Evolutionary conservation across 2,329 filamentous ascomycete species (phyloP).

Genomic region (Pezicula neosporulosa): DNA sequence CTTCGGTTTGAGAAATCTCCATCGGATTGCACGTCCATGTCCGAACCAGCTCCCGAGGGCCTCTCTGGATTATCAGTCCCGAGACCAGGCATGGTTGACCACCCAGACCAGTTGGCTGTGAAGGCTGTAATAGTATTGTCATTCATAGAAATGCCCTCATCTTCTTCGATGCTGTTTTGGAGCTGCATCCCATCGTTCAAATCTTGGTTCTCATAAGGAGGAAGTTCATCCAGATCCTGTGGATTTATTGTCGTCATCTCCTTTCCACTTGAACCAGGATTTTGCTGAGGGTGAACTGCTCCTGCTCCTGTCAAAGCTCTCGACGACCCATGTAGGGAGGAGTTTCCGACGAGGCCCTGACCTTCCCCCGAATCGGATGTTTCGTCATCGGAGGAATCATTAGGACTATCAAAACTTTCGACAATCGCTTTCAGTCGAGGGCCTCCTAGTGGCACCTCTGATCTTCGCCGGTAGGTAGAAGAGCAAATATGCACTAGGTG

Average conservation of each 20-base stretch:
- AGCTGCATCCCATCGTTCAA: constrained; percentile 16
- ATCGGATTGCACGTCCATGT: constrained; percentile 14
- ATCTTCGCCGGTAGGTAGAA: constrained; percentile 96
- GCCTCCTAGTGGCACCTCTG: constrained; percentile 73
- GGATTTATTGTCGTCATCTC: constrained; percentile 24
- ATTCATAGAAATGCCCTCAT: constrained; percentile 23
- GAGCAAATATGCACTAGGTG: constrained; percentile 80
- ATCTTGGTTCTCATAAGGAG: constrained; percentile 15
- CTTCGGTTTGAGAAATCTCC: constrained; percentile 15
- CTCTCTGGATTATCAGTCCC: constrained; percentile 8
- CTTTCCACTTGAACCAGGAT: constrained; percentile 47
- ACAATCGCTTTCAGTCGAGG: constrained; percentile 69
- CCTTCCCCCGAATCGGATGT: constrained; percentile 71
- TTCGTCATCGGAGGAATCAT: constrained; percentile 29
- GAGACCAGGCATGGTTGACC: constrained; percentile 13
- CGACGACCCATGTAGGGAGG: constrained; percentile 88
- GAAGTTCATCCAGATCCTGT: constrained; percentile 19
- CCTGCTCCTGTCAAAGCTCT: constrained; percentile 76
- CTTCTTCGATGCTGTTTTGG: constrained; percentile 22
- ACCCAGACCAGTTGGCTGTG: constrained; percentile 2
- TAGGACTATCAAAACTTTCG: constrained; percentile 54
- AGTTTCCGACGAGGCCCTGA: constrained; percentile 77
- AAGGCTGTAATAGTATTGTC: constrained; percentile 8
- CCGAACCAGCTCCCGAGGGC: constrained; percentile 24
- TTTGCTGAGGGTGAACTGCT: constrained; percentile 67